These are phyloP conservation scores for Panicum miliaceum DNA, from an alignment of 176 grass and related monocot genomes.

Conservation along the genomic window DNA sequence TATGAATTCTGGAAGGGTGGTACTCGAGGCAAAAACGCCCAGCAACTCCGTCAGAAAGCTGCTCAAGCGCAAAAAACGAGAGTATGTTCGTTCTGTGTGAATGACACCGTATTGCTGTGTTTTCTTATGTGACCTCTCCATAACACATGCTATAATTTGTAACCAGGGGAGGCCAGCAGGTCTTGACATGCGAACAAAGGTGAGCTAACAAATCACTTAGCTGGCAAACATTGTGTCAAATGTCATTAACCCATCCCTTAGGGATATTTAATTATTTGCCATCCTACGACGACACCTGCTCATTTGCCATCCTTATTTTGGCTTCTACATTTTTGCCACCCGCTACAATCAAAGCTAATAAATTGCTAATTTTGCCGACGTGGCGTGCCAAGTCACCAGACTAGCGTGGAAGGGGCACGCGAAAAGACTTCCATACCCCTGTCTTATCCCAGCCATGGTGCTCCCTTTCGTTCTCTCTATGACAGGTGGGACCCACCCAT, in stretches of 20 bases:
- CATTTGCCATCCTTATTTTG: too few relatives aligned
- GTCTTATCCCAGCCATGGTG: too few relatives aligned
- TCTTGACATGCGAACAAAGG: slow-evolving; percentile 60
- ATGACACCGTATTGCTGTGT: slow-evolving; percentile 6
- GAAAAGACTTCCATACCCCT: too few relatives aligned
- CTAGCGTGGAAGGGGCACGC: too few relatives aligned
- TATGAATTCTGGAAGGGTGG: slow-evolving; percentile 35
- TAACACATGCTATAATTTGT: slow-evolving; percentile 25
- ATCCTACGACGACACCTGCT: too few relatives aligned
- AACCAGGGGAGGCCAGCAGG: slow-evolving; percentile 46
- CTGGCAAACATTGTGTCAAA: not conserved
- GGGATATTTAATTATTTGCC: too few relatives aligned
- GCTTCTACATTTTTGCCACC: too few relatives aligned
- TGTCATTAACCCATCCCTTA: not conserved
- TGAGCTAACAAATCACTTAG: slow-evolving; percentile 43
- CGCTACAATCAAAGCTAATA: too few relatives aligned
- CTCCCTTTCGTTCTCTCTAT: too few relatives aligned
- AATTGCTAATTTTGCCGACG: too few relatives aligned
- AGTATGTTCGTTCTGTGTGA: slow-evolving; percentile 44
- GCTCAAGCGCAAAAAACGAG: slow-evolving; percentile 37
- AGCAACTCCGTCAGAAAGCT: slow-evolving; percentile 36
- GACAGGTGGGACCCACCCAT: too few relatives aligned
- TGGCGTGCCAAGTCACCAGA: too few relatives aligned
- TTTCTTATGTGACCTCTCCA: not conserved
- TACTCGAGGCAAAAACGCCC: slow-evolving; percentile 24